These are phyloP conservation scores for Rhodamnia argentea DNA, from an alignment of 345 rosid genomes.

Conservation along the genomic window DNA sequence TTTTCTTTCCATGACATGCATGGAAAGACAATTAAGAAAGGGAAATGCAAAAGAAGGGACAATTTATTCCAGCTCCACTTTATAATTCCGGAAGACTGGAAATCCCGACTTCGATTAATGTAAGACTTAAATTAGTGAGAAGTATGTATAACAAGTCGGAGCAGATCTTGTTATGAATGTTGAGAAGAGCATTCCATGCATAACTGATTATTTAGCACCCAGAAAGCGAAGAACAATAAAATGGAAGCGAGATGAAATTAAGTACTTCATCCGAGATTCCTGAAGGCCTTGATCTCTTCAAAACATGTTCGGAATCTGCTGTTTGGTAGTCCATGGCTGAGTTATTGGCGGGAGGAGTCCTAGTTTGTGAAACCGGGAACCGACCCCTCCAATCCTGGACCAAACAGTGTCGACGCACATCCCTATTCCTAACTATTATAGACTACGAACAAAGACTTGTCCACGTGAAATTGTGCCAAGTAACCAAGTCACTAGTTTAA, in stretches of 20 bases:
- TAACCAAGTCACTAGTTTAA: too few relatives aligned
- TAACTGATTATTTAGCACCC: too few relatives aligned
- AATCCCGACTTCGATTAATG: background rate
- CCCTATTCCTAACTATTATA: too few relatives aligned
- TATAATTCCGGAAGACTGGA: background rate
- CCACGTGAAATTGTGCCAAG: too few relatives aligned
- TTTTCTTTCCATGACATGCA: background rate
- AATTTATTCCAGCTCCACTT: background rate
- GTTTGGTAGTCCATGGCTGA: too few relatives aligned
- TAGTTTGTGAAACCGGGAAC: too few relatives aligned
- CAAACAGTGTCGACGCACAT: too few relatives aligned
- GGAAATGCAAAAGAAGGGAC: background rate
- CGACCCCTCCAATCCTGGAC: too few relatives aligned
- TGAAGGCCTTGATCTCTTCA: too few relatives aligned
- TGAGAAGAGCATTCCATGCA: background rate
- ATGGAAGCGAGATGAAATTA: background rate
- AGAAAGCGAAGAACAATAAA: fast-evolving
- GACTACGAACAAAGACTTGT: too few relatives aligned
- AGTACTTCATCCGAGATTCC: conserved; percentile 6
- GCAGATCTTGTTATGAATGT: background rate
- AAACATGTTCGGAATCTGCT: too few relatives aligned
- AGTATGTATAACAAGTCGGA: background rate
- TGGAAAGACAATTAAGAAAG: background rate
- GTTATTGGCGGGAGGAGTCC: too few relatives aligned
- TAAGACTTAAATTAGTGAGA: background rate